Evolutionary conservation across 305 asterid species (phyloP).

Genomic region (Withania somnifera): DNA sequence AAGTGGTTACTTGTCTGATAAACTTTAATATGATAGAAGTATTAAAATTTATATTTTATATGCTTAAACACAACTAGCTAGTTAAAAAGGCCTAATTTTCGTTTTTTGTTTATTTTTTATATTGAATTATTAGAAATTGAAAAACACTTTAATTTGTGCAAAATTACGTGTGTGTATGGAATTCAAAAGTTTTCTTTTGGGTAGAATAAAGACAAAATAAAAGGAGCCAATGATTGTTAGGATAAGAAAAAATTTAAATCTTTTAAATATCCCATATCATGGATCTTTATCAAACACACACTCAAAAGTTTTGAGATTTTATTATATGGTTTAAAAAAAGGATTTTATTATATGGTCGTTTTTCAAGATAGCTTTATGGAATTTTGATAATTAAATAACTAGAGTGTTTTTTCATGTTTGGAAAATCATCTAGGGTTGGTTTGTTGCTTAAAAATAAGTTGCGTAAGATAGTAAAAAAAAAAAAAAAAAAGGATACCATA

Average conservation of each 20-base stretch:
- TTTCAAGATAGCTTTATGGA: neutral
- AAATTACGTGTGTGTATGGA: slow-evolving; percentile 15
- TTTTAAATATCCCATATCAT: neutral
- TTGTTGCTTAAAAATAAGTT: too few relatives aligned
- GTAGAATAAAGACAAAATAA: slow-evolving; percentile 2
- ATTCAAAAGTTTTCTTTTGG: neutral
- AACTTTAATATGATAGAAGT: too few relatives aligned
- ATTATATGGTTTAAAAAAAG: neutral
- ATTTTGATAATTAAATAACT: too few relatives aligned
- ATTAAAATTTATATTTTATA: too few relatives aligned
- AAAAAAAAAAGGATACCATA: too few relatives aligned
- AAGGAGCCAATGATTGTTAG: slow-evolving; percentile 13
- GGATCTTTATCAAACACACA: slow-evolving; percentile 2
- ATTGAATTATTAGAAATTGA: neutral
- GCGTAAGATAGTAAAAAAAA: too few relatives aligned
- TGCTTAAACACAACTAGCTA: neutral
- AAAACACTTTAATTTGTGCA: neutral
- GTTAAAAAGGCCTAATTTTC: neutral
- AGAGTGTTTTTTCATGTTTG: too few relatives aligned
- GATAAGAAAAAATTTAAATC: neutral
- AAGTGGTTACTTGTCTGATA: too few relatives aligned
- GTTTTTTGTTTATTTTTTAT: neutral
- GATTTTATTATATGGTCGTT: neutral
- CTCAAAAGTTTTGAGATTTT: neutral
- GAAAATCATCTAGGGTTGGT: too few relatives aligned